Evolutionary conservation across 2,329 filamentous ascomycete genomes (phyloP), one percentile per base, ranked within the genome.

Genomic region (Diplodia sapinea): DNA sequence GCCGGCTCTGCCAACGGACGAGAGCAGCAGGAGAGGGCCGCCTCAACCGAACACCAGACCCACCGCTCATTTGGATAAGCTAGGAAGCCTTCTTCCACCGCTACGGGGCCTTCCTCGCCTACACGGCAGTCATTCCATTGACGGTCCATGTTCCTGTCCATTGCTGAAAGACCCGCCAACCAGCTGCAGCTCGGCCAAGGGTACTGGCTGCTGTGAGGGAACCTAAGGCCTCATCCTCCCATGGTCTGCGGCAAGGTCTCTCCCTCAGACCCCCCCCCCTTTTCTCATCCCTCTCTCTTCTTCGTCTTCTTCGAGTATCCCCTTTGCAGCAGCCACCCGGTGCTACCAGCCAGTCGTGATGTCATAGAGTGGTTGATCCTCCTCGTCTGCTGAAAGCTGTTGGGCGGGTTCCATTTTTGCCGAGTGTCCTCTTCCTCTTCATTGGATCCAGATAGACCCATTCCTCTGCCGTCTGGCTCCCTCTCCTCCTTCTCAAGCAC

Each of bases 281-380:
- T 38, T 12, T 40, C 54, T n/a, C 23, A 23, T 38, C 15, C 12
- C 9, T 23, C 29, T 36, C 8, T 59, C 8, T 56, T 17, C 23
- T 23, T 23, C 52, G 1, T 17, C 52, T 36, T 20, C 15, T 56
- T 23, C 52, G 20, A 17, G 15, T 38, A 17, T 17, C 20, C n/a
- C 11, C 29, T 29, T 26, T 26, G 26, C 26, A 26, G 26, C 26
- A 26, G 26, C 26, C 26, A 26, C 26, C 26, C 26, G 26, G 26
- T 26, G 26, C 26, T 26, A 26, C 33, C 33, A n/a, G 29, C 3
- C 31, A 55, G 38, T 49, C 15, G 57, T 62, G 57, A 62, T 62
- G 57, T 62, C 57, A 62, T 49, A 29, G 56, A 61, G 31, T 7
- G 17, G 3, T 56, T 11, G 38, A 15, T 49, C 57, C 36, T 29